Base-by-base conservation (phyloP, 352 stramenopile species). In the Globisporangium barbulae region DNA sequence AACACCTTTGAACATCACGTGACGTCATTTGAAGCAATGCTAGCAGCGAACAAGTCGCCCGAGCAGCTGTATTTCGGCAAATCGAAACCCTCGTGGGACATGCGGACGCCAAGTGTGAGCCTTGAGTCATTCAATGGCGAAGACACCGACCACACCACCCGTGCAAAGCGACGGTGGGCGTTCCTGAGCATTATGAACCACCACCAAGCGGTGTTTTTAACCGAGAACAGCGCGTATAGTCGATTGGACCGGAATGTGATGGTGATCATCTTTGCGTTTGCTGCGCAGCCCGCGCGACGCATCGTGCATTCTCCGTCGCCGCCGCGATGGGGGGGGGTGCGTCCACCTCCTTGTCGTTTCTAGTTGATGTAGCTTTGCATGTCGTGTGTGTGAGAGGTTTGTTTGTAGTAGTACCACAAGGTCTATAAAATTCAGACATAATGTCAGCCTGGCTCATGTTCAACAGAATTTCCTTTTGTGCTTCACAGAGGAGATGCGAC, bases 81-180 rank as follows among this genome's bases (percentile, higher is more conserved):
- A 28, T 9, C 9, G 21, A 52, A 30, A 3, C 3, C 21, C 22
- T 13, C 19, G 7, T 49, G 44, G 44, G n/a, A 28, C 13, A 49
- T 49, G 44, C n/a, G 44, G 12, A 49, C n/a, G 9, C 44, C 7
- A 25, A 19, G 44, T 3, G 44, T 19, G 7, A 13, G 21, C n/a
- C 44, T 49, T 10, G 44, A 75, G 25, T 62, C 79, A 63, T 67
- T 86, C 70, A 70, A 88, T 67, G 82, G 94, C 65, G 84, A 95
- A 53, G 81, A 93, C 69, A 90, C 93, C 72, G 80, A 4, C 17
- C n/a, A 19, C 19, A 13, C 3, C 17, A 2, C 21, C 7, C 44
- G 12, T 3, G 21, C 22, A 21, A 49, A 49, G 44, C 44, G 22
- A 13, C 44, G 44, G 10, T 49, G n/a, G 44, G 44, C 44, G 19